Evolutionary conservation across 2,329 filamentous ascomycete species (phyloP).

Genomic region (Penicillium psychrosexuale): DNA sequence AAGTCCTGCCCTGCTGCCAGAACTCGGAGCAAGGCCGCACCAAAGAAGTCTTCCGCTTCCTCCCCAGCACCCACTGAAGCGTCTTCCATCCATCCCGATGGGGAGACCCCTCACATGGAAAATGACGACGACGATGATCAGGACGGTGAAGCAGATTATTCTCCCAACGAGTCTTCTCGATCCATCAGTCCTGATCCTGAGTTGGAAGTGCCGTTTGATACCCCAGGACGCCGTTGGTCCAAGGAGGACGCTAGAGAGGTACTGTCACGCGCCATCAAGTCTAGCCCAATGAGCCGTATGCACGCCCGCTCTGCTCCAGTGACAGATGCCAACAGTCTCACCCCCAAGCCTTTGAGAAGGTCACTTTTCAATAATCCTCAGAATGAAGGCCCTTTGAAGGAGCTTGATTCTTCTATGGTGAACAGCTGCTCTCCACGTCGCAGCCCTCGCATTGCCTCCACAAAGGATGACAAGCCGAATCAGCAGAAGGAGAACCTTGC

Average conservation of each 20-base stretch:
- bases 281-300: constrained; percentile 56
- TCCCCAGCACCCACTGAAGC: constrained; percentile 40
- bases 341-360: constrained; percentile 53
- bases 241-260: constrained; percentile 45
- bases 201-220: constrained; percentile 40
- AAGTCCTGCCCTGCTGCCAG: constrained; percentile 33
- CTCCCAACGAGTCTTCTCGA: constrained; percentile 42
- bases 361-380: constrained; percentile 43
- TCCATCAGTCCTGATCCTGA: constrained; percentile 46
- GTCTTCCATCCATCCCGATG: constrained; percentile 38
- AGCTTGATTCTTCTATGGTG: constrained; percentile 34
- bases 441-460: constrained; percentile 38
- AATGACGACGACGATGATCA: constrained; percentile 36
- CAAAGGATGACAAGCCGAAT: constrained; percentile 38
- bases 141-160: constrained; percentile 31
- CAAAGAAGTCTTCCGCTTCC: constrained; percentile 34
- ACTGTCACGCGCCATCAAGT: constrained; percentile 56
- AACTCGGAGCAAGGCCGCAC: constrained; percentile 31
- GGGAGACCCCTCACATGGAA: constrained; percentile 33
- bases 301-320: constrained; percentile 40
- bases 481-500: constrained; percentile 57
- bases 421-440: constrained; percentile 49
- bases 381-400: constrained; percentile 36
- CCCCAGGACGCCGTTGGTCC: constrained; percentile 33
- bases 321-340: constrained; percentile 51